Base-by-base conservation (phyloP, 2,329 filamentous ascomycete species). In the Neofusicoccum kwambonambiense region DNA sequence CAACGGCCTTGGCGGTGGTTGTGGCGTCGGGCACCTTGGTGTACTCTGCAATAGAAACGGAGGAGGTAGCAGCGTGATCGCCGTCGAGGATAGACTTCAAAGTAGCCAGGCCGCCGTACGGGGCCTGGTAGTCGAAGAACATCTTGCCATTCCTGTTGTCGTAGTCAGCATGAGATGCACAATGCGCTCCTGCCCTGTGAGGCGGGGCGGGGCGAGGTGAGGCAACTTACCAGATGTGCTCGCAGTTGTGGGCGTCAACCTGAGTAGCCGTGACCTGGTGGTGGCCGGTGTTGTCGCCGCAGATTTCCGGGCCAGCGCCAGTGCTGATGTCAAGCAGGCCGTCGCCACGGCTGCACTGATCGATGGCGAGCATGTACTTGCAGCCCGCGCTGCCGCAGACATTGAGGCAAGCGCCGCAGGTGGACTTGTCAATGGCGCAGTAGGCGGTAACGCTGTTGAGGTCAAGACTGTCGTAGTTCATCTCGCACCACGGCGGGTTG, bases 381-480 rank as follows among this genome's bases (percentile, higher is more conserved):
- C 95, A 93, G 88, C 99, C 95, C 75, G 99, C 93, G 78, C 89
- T 89, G 81, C 94, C 94, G 74, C 90, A 93, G 82, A 93, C 95
- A 80, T 97, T 90, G 76, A 97, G 22, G 49, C 61, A 64, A 41
- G 49, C 12, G 8, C 61, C 61, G 17, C 61, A 64, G 27, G 37
- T 91, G 87, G 99, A 34, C 44, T 58, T 61, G 44, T 50, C 54
- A 19, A 64, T 58, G 52, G 19, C 12, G 44, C 63, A 57, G 39
- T 52, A 64, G 17, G 63, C 54, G 4, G 63, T 64, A 22, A 64
- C 5, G 35, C 51, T 58, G 31, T 57, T 49, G 17, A 64, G 42
- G 31, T 64, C 63, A 4, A 64, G 52, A 19, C 49, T 47, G 34
- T n/a, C 37, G 39, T 64, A 64, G 42, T 9, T 5, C 13, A 64